A percentile compares a stretch with the other conserved stretches of the same genome.
phyloP scores from a whole-genome alignment of 352 stramenopile genomes.

The Phytophthora pisi region DNA sequence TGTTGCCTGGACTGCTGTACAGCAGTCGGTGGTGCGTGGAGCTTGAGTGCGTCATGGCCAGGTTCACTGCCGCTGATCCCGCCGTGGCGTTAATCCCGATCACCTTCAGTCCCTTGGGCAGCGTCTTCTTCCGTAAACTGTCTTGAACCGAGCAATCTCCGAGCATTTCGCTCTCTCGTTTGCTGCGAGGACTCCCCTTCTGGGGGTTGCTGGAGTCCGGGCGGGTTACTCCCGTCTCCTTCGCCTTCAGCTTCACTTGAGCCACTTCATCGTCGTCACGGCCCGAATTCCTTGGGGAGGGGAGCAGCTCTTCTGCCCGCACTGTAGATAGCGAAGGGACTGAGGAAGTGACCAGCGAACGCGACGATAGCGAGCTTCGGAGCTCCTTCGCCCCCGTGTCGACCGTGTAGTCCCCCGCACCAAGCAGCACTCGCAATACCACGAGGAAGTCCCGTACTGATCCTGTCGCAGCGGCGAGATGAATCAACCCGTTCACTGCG shows the following conservation, averaged over 20 bases:
- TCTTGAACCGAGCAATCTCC: constrained; percentile 25
- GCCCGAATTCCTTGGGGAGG: constrained; percentile 14
- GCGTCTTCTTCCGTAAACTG: constrained; percentile 37
- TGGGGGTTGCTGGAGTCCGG: constrained; percentile 13
- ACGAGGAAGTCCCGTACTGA: constrained; percentile 65
- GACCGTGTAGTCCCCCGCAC: constrained; percentile 24
- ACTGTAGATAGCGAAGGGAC: constrained; percentile 34
- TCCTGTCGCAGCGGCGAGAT: constrained; percentile 54
- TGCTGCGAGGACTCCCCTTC: constrained; percentile 12
- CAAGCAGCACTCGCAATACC: constrained; percentile 60
- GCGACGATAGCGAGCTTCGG: constrained; percentile 23
- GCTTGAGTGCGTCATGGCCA: constrained; percentile 19
- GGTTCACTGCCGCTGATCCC: constrained; percentile 17
- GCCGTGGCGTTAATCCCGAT: constrained; percentile 20
- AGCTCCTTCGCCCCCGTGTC: constrained; percentile 32
- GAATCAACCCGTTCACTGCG: constrained; percentile 60
- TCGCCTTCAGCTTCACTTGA: constrained; percentile 7
- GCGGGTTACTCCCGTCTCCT: constrained; percentile 1
- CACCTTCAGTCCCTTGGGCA: constrained; percentile 37
- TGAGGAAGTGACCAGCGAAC: constrained; percentile 33
- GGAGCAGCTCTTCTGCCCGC: constrained; percentile 14
- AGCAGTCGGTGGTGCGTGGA: constrained; percentile 26
- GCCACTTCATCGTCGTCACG: constrained; percentile 15
- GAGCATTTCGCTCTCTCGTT: constrained; percentile 27
- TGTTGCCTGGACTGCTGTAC: constrained; percentile 27